Base-by-base conservation (phyloP, 2,329 filamentous ascomycete genomes). In the Botrytis aclada region DNA sequence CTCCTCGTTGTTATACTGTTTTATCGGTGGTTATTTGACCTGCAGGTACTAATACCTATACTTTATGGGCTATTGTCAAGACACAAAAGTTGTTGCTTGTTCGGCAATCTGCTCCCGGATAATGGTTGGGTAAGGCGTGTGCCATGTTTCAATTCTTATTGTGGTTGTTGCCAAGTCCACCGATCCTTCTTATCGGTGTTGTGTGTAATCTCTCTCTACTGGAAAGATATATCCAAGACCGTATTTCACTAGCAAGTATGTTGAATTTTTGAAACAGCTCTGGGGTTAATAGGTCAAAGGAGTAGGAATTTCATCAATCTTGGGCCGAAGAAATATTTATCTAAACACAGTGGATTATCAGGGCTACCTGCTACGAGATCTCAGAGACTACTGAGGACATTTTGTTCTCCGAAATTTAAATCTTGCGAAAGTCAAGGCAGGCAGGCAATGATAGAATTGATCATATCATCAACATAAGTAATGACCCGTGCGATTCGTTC, bases 61-160 rank as follows among this genome's bases (percentile, higher is more conserved):
- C 2, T 4, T 10, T 1, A n/a, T n/a, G 25, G 4, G 4, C 10
- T 1, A 20, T 45, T 45, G 0, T 22, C 18, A n/a, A n/a, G 10
- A n/a, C 2, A 10, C 10, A 1, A n/a, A n/a, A 14, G 1, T 9
- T 12, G 47, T 51, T n/a, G 10, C 47, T 6, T 43, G 41, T 51
- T 10, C 4, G 10, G n/a, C 25, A 14, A 51, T n/a, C 10, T 14
- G 47, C 47, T 3, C 14, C 22, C 4, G 4, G 22, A 51, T n/a
- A 51, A n/a, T 51, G 47, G 22, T 14, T 25, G 22, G 4, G 9
- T 25, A 47, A 25, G 9, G 45, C 9, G 4, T 47, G 9, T 25
- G 9, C 18, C 22, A 47, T 47, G 22, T n/a, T 51, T 51, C 25
- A 14, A 51, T 51, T 6, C 22, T 1, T 14, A 25, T 51, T 25